phyloP scores from a whole-genome alignment of 805 yeast species.

The Teunomyces pallodes region DNA sequence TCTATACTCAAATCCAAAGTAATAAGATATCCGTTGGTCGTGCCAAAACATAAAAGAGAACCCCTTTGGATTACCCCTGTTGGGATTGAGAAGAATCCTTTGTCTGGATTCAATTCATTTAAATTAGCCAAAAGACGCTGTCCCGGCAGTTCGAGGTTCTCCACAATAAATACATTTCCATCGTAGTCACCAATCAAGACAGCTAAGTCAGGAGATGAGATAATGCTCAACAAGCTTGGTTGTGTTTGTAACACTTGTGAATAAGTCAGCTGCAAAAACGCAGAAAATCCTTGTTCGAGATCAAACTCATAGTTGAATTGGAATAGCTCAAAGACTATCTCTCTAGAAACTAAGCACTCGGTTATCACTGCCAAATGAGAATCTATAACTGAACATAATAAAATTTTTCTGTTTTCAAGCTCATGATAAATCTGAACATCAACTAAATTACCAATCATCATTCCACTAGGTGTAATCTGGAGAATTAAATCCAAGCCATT shows the following conservation, averaged over 20 bases:
- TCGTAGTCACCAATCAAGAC: not conserved
- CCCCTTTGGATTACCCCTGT: slow-evolving; percentile 13
- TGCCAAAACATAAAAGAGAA: slow-evolving; percentile 23
- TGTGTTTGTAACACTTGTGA: not conserved
- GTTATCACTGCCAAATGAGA: slow-evolving; percentile 12
- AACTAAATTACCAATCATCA: slow-evolving; percentile 21
- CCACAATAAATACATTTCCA: not conserved
- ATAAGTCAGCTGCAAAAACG: not conserved
- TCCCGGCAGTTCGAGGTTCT: not conserved
- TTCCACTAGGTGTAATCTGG: slow-evolving; percentile 24
- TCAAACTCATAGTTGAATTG: slow-evolving; percentile 3
- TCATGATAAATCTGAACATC: slow-evolving; percentile 6
- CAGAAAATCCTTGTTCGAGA: not conserved
- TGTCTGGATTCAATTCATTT: slow-evolving; percentile 6
- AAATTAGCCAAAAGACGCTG: not conserved
- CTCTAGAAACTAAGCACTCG: slow-evolving; percentile 8
- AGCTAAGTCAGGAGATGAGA: not conserved
- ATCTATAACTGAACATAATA: slow-evolving; percentile 11
- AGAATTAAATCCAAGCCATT: slow-evolving; percentile 14
- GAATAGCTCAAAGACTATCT: slow-evolving; percentile 5
- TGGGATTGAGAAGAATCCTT: slow-evolving; percentile 16
- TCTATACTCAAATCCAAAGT: slow-evolving; percentile 10
- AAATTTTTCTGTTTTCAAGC: slow-evolving; percentile 9
- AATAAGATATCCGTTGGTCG: slow-evolving; percentile 31
- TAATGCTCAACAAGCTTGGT: slow-evolving; percentile 4